Percentiles rank a stretch among this genome's conserved stretches.
phyloP scores from a whole-genome alignment of 73 alveolate species.

The Paramecium bursaria region DNA sequence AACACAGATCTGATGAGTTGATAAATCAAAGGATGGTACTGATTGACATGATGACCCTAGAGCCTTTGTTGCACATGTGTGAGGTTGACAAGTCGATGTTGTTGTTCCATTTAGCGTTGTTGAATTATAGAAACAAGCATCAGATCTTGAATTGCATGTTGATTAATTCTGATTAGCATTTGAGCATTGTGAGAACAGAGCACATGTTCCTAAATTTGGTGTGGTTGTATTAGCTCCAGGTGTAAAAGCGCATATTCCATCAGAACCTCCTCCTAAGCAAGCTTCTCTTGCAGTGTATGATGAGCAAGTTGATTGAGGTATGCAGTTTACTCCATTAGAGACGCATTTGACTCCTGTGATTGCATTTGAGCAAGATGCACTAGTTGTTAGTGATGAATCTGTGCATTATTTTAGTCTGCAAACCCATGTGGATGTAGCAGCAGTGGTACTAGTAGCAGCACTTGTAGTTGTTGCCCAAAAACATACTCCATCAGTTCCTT shows the following conservation, averaged over 20 bases:
- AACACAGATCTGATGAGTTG: background rate
- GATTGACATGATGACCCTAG: slow-evolving; percentile 7
- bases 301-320: slow-evolving; percentile 22
- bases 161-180: slow-evolving; percentile 23
- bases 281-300: slow-evolving; percentile 27
- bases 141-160: background rate
- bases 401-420: slow-evolving; percentile 7
- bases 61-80: slow-evolving; percentile 36
- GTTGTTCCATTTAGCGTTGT: slow-evolving; percentile 36
- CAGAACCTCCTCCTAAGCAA: slow-evolving; percentile 41
- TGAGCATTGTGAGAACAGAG: slow-evolving; percentile 1
- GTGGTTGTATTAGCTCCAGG: slow-evolving; percentile 9
- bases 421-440: background rate
- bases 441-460: background rate
- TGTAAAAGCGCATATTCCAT: slow-evolving; percentile 53
- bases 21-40: slow-evolving; percentile 9
- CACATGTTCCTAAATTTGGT: slow-evolving; percentile 28
- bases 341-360: background rate
- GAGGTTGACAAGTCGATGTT: background rate
- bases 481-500: background rate
- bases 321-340: slow-evolving; percentile 46
- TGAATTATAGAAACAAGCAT: slow-evolving; percentile 21
- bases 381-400: background rate
- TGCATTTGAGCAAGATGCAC: slow-evolving; percentile 4
- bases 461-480: slow-evolving; percentile 25